phyloP scores from a whole-genome alignment of 768 basidiomycete genomes.

The Solioccasus polychromus region DNA sequence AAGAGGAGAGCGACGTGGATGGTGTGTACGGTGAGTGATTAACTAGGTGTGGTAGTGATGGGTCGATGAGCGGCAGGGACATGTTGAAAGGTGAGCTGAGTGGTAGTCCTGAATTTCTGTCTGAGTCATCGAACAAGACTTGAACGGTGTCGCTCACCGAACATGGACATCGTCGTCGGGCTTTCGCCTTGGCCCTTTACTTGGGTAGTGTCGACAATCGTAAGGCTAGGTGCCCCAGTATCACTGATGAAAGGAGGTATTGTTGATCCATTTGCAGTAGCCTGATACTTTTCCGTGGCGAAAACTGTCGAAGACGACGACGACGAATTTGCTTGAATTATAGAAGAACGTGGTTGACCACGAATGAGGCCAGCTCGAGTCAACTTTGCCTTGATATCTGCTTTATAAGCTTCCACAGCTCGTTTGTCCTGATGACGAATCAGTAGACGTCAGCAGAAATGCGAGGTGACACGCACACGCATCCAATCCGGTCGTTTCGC shows the following conservation, averaged over 20 bases:
- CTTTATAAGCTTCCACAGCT: constrained; percentile 78
- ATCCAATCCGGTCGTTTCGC: constrained; percentile 86
- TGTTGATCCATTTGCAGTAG: constrained; percentile 18
- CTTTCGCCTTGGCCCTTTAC: constrained; percentile 20
- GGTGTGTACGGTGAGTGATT: constrained; percentile 35
- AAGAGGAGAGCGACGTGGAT: constrained; percentile 31
- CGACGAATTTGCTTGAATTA: constrained; percentile 36
- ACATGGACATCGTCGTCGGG: constrained; percentile 27
- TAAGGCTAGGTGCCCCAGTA: constrained; percentile 17
- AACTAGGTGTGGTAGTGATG: constrained; percentile 25
- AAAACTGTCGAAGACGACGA: constrained; percentile 35
- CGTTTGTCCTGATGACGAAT: constrained; percentile 64
- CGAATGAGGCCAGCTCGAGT: constrained; percentile 77
- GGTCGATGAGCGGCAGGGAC: constrained; percentile 27
- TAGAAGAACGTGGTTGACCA: constrained; percentile 70
- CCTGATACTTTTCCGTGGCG: constrained; percentile 27
- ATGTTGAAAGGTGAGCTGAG: constrained; percentile 32
- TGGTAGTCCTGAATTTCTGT: constrained; percentile 18
- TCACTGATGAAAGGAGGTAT: constrained; percentile 23
- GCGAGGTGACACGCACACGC: constrained; percentile 49
- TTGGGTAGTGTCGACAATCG: constrained; percentile 20
- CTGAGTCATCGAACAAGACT: constrained; percentile 10
- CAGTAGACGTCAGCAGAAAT: constrained; percentile 12
- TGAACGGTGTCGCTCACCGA: constrained; percentile 19
- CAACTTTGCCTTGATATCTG: constrained; percentile 78